These are phyloP conservation scores for Chaetomium cochliodes DNA, from an alignment of 495 filamentous ascomycete species.

Conservation along the genomic window DNA sequence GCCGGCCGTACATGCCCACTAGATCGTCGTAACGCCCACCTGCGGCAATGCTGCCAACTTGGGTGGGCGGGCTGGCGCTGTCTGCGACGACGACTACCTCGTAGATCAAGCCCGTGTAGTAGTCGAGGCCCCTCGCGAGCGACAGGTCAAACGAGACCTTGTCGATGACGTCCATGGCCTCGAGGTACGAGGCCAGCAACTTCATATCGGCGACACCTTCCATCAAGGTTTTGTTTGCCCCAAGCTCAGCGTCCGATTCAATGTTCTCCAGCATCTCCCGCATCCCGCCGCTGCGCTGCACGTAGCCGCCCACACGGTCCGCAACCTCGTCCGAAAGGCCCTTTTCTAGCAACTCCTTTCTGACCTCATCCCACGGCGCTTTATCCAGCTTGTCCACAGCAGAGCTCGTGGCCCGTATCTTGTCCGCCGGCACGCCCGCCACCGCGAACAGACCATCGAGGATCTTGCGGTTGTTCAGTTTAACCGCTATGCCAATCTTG, in stretches of 20 bases:
- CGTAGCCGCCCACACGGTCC: constrained; percentile 81
- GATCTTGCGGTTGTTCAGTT: constrained; percentile 92
- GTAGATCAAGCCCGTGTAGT: constrained; percentile 92
- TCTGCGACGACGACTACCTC: constrained; percentile 59
- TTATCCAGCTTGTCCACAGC: constrained; percentile 97
- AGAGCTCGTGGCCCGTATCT: constrained; percentile 78
- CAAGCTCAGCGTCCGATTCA: constrained; percentile 58
- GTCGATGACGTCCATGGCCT: constrained; percentile 67
- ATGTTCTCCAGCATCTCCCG: constrained; percentile 67
- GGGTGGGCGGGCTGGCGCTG: constrained; percentile 20
- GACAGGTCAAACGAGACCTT: constrained; percentile 76
- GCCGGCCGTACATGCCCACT: constrained; percentile 88
- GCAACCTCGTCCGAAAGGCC: constrained; percentile 69
- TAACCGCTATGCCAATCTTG: constrained; percentile 68
- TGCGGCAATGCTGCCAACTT: constrained; percentile 72
- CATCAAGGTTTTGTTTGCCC: constrained; percentile 65
- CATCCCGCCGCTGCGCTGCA: constrained; percentile 63
- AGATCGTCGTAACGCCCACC: constrained; percentile 90
- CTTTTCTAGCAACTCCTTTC: constrained; percentile 88
- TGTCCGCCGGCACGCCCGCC: constrained; percentile 79
- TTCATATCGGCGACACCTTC: constrained; percentile 77
- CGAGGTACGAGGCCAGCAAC: constrained; percentile 74
- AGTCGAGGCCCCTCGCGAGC: constrained; percentile 83
- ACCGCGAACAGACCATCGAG: constrained; percentile 88
- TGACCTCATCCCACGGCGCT: constrained; percentile 81